Conservation (phyloP, 495 filamentous ascomycete genomes). For the Penicillium robsamsonii region DNA sequence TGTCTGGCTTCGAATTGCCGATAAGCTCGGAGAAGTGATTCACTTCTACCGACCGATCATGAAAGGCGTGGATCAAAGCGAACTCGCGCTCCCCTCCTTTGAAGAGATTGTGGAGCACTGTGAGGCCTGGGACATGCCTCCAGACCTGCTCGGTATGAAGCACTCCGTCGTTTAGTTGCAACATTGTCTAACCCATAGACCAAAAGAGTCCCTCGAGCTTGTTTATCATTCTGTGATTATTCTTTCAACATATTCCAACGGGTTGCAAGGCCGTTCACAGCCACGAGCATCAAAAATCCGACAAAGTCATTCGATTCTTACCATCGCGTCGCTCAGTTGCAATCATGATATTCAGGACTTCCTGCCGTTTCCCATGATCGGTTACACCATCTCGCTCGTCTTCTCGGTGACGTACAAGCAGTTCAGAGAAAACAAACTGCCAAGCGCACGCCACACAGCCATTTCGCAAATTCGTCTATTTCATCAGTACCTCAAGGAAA, state of each 20-base stretch:
- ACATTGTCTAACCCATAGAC: not conserved
- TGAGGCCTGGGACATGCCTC: conserved; percentile 11
- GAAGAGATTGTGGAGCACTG: conserved; percentile 49
- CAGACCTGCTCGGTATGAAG: conserved; percentile 16
- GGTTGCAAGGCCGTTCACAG: conserved; percentile 19
- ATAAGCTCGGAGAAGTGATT: conserved; percentile 57
- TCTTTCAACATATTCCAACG: conserved; percentile 21
- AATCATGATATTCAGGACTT: conserved; percentile 14
- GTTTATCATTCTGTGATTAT: conserved; percentile 23
- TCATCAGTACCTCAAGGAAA: conserved; percentile 18
- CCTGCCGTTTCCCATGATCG: conserved; percentile 19
- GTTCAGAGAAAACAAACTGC: conserved; percentile 16
- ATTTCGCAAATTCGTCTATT: conserved; percentile 17
- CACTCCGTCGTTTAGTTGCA: not conserved
- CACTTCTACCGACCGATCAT: conserved; percentile 54
- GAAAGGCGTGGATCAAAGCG: conserved; percentile 29
- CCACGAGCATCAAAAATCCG: conserved; percentile 17
- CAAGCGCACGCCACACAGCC: conserved; percentile 13
- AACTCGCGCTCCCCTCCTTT: conserved; percentile 54
- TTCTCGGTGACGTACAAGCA: conserved; percentile 29
- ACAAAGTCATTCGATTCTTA: conserved; percentile 21
- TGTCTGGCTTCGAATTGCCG: conserved; percentile 44
- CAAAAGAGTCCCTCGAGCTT: conserved; percentile 21
- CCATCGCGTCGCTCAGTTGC: conserved; percentile 17
- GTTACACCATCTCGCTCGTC: conserved; percentile 25